Conservation (phyloP, 495 filamentous ascomycete genomes). For the Podospora appendiculata region DNA sequence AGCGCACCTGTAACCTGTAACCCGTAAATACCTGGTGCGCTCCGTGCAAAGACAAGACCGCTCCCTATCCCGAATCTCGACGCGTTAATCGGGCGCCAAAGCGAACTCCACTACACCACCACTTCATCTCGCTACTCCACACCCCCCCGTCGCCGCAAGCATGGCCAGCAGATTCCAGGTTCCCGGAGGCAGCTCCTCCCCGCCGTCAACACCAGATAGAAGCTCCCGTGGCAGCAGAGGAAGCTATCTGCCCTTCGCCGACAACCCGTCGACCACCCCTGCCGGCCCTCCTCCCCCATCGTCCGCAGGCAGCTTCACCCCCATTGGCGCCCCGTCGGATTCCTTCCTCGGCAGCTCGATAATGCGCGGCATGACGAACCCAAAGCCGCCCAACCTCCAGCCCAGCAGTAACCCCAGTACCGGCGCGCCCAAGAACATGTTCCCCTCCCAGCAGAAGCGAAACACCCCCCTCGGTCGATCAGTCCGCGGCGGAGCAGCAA, state of each 20-base stretch:
- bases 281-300: conserved; percentile 56
- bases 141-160: not conserved
- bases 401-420: conserved; percentile 63
- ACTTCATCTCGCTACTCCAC: not conserved
- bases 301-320: conserved; percentile 62
- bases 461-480: conserved; percentile 36
- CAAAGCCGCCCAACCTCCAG: conserved; percentile 34
- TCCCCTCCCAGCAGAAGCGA: conserved; percentile 21
- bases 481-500: conserved; percentile 29
- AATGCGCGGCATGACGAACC: conserved; percentile 26
- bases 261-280: conserved; percentile 67
- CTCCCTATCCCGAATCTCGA: too few species aligned
- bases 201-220: conserved; percentile 29
- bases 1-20: too few species aligned
- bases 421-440: conserved; percentile 44
- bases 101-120: too few species aligned
- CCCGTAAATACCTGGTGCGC: too few species aligned
- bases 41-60: too few species aligned
- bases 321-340: conserved; percentile 59
- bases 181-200: conserved; percentile 18
- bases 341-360: conserved; percentile 61
- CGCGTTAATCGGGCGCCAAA: too few species aligned
- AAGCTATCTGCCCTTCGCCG: conserved; percentile 16
- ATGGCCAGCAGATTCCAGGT: conserved; percentile 29
- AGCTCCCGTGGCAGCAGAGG: conserved; percentile 8